Base-by-base conservation (phyloP, 2,329 filamentous ascomycete genomes). In the Trichoderma citrinoviride region DNA sequence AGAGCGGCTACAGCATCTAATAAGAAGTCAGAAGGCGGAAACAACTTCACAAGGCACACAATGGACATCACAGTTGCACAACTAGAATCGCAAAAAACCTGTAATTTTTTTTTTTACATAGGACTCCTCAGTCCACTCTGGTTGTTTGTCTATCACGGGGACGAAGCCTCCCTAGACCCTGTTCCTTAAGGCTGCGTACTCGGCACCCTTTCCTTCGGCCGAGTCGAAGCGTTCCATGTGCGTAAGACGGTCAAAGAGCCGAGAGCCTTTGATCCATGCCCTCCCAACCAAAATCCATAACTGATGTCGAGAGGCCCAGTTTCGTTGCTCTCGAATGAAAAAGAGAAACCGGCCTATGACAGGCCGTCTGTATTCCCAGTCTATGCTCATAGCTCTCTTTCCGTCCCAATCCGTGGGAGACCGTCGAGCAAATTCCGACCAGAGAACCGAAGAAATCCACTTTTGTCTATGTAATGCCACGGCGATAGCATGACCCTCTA, bases 381-480 rank as follows among this genome's bases (percentile, higher is more conserved):
- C 71, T 71, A 73, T 72, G 71, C 72, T 72, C 71, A 72, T 73
- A 69, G 72, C 73, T 73, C 74, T 74, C 72, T 71, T 69, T 68
- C 63, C 64, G 69, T 71, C 71, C 71, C 73, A 72, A 69, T 74
- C 71, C 70, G 70, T 70, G 67, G 67, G 71, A 74, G 73, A 72
- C 71, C 71, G 71, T 71, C 70, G 72, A 77, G 77, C 53, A 54
- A 72, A 72, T 71, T 74, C 67, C 69, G 76, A 81, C 81, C 77
- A 82, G 80, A 84, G 78, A 83, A 83, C 82, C 79, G 83, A 86
- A 83, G 84, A 67, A 85, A 85, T 85, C 84, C 83, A 83, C 82
- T 86, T 87, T 86, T 86, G 82, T 87, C 84, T 87, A 87, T 84
- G 79, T 76, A 70, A 37, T 76, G 75, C 53, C 74, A 77, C 77